Evolutionary conservation across 805 yeast genomes (phyloP).

Genomic region (Starmerella cellae): DNA sequence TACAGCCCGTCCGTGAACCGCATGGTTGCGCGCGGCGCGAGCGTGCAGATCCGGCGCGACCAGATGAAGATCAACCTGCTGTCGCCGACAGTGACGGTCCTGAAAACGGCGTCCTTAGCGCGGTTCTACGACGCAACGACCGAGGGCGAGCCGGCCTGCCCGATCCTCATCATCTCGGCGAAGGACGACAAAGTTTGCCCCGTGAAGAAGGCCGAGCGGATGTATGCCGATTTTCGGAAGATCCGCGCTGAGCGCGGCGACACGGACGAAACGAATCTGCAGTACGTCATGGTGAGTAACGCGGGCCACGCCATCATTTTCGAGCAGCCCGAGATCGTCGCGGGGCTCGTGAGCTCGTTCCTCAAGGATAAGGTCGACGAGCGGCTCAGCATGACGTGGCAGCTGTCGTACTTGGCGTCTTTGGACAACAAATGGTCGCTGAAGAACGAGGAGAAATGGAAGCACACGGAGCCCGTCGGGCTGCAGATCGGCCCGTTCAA

Average conservation of each 20-base stretch:
- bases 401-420: constrained; percentile 36
- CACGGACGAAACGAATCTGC: not conserved
- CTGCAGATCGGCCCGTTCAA: constrained; percentile 34
- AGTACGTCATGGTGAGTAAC: constrained; percentile 21
- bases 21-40: constrained; percentile 32
- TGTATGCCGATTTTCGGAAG: not conserved
- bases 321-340: constrained; percentile 48
- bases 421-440: constrained; percentile 67
- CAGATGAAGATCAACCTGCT: constrained; percentile 65
- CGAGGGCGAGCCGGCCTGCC: constrained; percentile 31
- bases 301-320: constrained; percentile 57
- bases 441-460: constrained; percentile 65
- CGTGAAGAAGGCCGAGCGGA: constrained; percentile 26
- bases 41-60: constrained; percentile 34
- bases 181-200: constrained; percentile 46
- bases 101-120: constrained; percentile 43
- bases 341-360: constrained; percentile 50
- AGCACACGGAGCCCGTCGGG: constrained; percentile 37
- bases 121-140: constrained; percentile 34
- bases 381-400: constrained; percentile 59
- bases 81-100: constrained; percentile 40
- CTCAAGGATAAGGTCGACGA: constrained; percentile 37
- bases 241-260: not conserved
- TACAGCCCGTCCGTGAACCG: constrained; percentile 46
- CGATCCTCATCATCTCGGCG: constrained; percentile 48